Conservation (phyloP, 2,329 filamentous ascomycete genomes). For the Ophiostoma triangulosporum region DNA sequence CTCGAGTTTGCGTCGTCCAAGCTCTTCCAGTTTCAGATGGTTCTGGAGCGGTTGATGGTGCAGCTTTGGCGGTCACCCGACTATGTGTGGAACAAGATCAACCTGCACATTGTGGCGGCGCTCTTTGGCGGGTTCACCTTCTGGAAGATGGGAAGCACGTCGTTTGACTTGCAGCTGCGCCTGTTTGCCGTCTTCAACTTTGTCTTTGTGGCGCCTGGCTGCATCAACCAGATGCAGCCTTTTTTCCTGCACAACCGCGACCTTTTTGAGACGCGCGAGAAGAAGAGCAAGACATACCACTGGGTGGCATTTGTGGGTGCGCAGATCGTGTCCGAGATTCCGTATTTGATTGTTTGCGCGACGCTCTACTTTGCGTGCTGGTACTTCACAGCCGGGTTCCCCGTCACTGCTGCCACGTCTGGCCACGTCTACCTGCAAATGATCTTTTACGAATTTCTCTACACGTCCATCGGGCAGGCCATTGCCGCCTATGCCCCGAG, state of each 20-base stretch:
- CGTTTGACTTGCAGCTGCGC: constrained; percentile 72
- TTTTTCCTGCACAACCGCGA: constrained; percentile 72
- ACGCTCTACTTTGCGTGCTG: constrained; percentile 54
- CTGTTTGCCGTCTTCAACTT: constrained; percentile 81
- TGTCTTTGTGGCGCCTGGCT: constrained; percentile 65
- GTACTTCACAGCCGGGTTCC: constrained; percentile 77
- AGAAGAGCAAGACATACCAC: constrained; percentile 69
- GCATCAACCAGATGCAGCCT: constrained; percentile 72
- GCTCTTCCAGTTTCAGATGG: constrained; percentile 49
- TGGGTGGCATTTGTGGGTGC: constrained; percentile 78
- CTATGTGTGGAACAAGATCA: constrained; percentile 75
- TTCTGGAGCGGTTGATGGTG: constrained; percentile 52
- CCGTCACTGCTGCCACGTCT: constrained; percentile 52
- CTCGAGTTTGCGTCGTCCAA: constrained; percentile 74
- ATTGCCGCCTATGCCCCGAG: constrained; percentile 58
- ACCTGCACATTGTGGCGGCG: constrained; percentile 49
- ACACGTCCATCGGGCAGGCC: constrained; percentile 59
- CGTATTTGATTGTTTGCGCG: constrained; percentile 66
- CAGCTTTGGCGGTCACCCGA: constrained; percentile 85
- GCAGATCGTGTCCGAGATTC: constrained; percentile 72
- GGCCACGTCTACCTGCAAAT: constrained; percentile 54
- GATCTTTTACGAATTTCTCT: constrained; percentile 56
- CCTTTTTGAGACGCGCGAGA: constrained; percentile 73
- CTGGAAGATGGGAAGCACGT: constrained; percentile 54
- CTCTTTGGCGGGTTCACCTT: constrained; percentile 79